Conservation (phyloP, 2,329 filamentous ascomycete species). For the Arthroderma sp. region DNA sequence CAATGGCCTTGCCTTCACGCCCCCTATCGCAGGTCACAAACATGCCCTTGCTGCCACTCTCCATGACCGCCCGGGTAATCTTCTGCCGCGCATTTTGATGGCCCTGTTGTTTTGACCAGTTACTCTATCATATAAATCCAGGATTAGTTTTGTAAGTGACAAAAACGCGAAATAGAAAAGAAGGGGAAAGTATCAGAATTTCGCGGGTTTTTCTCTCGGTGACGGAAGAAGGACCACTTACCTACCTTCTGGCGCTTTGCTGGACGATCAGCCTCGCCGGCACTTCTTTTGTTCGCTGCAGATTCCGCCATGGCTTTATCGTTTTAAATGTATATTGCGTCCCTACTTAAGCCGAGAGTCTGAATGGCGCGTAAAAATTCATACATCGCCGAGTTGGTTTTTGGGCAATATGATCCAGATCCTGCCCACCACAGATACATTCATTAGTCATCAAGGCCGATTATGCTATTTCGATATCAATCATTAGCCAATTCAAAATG, state of each 20-base stretch:
- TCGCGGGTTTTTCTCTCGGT: not conserved
- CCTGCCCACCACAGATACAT: no score
- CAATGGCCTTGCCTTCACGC: conserved; percentile 46
- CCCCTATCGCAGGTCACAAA: conserved; percentile 52
- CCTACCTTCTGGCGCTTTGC: conserved; percentile 4
- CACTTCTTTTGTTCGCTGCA: not conserved
- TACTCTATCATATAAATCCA: conserved; percentile 6
- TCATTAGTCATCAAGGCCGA: no score
- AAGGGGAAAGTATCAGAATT: not conserved
- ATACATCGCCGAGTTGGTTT: no score
- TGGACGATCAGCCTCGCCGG: not conserved
- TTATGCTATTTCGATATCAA: no score
- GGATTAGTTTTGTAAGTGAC: not conserved
- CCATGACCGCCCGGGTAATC: conserved; percentile 16
- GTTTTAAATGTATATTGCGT: not conserved
- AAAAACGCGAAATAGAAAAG: not conserved
- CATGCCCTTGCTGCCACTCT: conserved; percentile 45
- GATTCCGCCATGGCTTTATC: not conserved
- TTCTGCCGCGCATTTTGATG: not conserved
- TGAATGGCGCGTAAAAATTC: no score
- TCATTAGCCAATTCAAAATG: no score
- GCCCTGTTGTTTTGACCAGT: conserved; percentile 17
- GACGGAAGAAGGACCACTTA: not conserved
- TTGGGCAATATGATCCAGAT: no score
- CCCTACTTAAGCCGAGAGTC: not conserved